Percentiles rank a stretch among this genome's conserved stretches.
These are phyloP conservation scores for Aureobasidium musti DNA, from an alignment of 2,329 filamentous ascomycete genomes.

Conservation along the genomic window DNA sequence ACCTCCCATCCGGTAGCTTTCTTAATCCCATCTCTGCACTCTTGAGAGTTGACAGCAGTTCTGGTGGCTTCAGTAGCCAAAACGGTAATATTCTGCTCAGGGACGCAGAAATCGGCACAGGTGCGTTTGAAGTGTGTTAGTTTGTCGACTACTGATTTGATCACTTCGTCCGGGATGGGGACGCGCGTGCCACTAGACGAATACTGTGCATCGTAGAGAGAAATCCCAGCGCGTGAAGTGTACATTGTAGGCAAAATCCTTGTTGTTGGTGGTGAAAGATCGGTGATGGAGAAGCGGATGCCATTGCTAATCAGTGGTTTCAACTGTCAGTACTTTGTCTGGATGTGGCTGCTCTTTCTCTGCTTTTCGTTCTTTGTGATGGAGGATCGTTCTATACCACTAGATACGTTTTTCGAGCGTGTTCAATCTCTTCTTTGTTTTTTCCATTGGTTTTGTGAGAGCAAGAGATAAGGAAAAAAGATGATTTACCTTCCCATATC, in stretches of 20 bases:
- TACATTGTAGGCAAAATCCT: slow-evolving; percentile 77
- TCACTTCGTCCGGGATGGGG: slow-evolving; percentile 61
- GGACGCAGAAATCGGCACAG: slow-evolving; percentile 70
- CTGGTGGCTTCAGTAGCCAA: slow-evolving; percentile 90
- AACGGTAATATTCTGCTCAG: slow-evolving; percentile 65
- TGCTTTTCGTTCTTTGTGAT: neutral
- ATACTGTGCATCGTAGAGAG: slow-evolving; percentile 77
- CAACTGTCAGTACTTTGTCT: neutral
- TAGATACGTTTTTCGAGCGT: neutral
- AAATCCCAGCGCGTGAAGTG: slow-evolving; percentile 76
- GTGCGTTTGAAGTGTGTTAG: slow-evolving; percentile 71
- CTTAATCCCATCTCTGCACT: slow-evolving; percentile 67
- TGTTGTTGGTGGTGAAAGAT: slow-evolving; percentile 68
- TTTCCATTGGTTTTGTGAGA: neutral
- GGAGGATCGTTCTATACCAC: neutral
- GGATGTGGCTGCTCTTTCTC: neutral
- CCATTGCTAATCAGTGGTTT: slow-evolving; percentile 63
- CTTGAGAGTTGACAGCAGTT: slow-evolving; percentile 70
- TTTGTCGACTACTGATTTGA: slow-evolving; percentile 65
- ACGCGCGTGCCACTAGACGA: slow-evolving; percentile 44
- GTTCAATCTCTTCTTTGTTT: neutral
- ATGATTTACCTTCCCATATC: slow-evolving; percentile 32
- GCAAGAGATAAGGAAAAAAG: neutral
- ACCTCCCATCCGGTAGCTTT: slow-evolving; percentile 67
- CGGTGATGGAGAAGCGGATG: slow-evolving; percentile 87